phyloP scores from a whole-genome alignment of 495 filamentous ascomycete species.

The Pyronema omphalodes region DNA sequence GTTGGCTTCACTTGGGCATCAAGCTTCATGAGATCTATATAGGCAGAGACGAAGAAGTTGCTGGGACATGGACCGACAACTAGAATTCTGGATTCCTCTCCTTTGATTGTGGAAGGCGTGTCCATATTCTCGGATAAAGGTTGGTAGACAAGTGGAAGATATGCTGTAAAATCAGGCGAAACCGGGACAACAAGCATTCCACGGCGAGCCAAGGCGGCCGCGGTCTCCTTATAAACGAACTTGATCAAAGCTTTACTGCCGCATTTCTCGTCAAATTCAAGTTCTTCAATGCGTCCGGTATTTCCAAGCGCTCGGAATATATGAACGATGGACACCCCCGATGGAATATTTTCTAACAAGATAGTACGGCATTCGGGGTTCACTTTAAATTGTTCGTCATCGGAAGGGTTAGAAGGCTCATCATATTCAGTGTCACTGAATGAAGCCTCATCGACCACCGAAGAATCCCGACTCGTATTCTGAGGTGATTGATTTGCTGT shows the following conservation, averaged over 20 bases:
- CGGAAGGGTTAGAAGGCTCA: neutral
- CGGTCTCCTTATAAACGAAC: neutral
- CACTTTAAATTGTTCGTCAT: neutral
- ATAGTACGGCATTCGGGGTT: neutral
- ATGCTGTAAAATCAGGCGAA: neutral
- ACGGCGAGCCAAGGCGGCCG: neutral
- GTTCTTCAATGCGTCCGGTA: conserved; percentile 1
- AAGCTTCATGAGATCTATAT: neutral
- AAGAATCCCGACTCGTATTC: too few species aligned
- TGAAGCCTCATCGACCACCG: too few species aligned
- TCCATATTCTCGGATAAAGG: neutral
- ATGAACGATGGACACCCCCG: neutral
- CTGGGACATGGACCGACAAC: neutral
- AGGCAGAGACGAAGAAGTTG: neutral
- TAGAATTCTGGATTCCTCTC: neutral
- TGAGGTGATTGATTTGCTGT: too few species aligned
- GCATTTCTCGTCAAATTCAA: neutral
- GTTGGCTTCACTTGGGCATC: neutral
- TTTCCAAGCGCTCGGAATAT: neutral
- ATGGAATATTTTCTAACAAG: neutral
- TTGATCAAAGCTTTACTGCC: neutral
- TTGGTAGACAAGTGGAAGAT: neutral
- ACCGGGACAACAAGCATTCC: neutral
- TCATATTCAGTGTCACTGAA: neutral
- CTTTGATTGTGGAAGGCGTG: neutral